A percentile compares a stretch with the other conserved stretches of the same genome.
phyloP scores from a whole-genome alignment of 2,329 filamentous ascomycete species.

The Tolypocladium ophioglossoides region DNA sequence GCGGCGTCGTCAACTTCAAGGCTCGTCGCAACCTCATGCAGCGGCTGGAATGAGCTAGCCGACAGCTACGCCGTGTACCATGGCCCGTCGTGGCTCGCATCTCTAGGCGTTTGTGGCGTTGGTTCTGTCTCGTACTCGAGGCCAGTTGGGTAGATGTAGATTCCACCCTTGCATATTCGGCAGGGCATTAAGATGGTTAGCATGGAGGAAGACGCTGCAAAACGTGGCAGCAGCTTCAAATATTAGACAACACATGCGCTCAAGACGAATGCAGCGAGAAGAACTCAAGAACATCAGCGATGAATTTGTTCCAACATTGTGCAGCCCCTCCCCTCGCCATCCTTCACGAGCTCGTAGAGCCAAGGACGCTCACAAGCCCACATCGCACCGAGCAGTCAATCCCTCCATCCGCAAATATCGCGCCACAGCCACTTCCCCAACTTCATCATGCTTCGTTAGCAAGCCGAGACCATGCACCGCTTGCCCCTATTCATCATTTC shows the following conservation, averaged over 20 bases:
- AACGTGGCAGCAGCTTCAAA: neutral
- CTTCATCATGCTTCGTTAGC: neutral
- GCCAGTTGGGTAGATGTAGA: neutral
- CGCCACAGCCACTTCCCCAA: neutral
- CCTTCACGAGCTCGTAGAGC: neutral
- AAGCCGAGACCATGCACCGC: neutral
- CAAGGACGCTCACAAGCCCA: neutral
- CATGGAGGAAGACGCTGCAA: neutral
- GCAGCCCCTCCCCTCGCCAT: neutral
- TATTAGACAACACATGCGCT: neutral
- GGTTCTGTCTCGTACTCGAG: neutral
- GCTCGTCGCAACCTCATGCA: conserved; percentile 59
- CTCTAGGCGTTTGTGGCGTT: neutral
- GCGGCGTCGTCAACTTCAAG: conserved; percentile 74
- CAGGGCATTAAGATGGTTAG: neutral
- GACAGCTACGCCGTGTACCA: neutral
- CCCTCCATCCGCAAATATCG: neutral
- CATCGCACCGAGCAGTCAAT: neutral
- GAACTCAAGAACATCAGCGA: neutral
- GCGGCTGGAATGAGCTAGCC: conserved; percentile 29
- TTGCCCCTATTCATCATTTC: neutral
- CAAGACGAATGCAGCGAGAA: neutral
- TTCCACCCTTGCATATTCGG: neutral
- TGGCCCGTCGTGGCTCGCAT: neutral
- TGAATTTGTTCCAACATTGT: neutral